Evolutionary conservation across 108 stramenopile species (phyloP).

Genomic region (Pinguiococcus pyrenoidosus): DNA sequence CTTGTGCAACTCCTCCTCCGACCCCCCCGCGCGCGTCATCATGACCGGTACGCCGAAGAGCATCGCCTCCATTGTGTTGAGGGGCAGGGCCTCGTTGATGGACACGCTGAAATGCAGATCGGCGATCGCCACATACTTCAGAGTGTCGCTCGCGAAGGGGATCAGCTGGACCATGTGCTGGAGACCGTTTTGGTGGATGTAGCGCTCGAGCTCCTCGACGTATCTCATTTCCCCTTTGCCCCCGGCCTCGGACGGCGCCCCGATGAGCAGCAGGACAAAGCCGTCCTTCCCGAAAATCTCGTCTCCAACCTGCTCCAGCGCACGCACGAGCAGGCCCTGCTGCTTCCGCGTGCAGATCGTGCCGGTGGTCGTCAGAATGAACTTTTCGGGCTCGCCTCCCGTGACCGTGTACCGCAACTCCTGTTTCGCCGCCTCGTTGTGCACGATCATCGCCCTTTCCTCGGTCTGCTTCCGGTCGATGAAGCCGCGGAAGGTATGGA

Average conservation of each 20-base stretch:
- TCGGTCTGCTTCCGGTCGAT: no score
- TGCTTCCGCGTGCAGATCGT: background rate
- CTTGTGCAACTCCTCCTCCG: slow-evolving; percentile 4
- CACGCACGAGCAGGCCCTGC: background rate
- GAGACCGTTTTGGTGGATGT: no score
- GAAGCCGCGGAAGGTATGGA: no score
- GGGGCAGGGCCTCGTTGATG: background rate
- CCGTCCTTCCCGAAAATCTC: no score
- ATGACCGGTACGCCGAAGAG: background rate
- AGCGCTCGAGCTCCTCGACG: background rate
- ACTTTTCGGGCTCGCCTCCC: no score
- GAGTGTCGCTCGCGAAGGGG: no score
- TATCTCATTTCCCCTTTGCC: background rate
- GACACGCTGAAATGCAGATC: background rate
- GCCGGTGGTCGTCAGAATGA: background rate
- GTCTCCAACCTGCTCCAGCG: background rate
- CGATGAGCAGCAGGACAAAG: background rate
- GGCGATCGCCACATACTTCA: no score
- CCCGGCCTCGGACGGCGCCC: background rate
- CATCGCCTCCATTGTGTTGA: slow-evolving; percentile 2
- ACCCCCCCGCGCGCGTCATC: background rate
- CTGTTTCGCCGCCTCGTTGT: no score
- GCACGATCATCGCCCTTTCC: no score
- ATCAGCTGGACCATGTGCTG: no score
- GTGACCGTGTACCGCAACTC: no score